These are phyloP conservation scores for Magnusiomyces tetraspermus DNA, from an alignment of 1,139 yeast species.

Conservation along the genomic window DNA sequence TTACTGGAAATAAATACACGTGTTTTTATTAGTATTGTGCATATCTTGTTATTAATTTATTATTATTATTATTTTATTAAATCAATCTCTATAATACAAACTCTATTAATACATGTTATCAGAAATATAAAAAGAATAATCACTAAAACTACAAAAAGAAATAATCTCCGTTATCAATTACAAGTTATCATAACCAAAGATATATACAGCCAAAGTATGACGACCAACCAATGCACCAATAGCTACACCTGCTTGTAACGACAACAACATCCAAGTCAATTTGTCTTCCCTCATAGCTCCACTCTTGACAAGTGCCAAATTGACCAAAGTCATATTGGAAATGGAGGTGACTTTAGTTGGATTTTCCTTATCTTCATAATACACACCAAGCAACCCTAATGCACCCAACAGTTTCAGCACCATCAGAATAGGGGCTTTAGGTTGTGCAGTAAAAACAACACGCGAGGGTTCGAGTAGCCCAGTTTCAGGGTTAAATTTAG, in stretches of 20 bases:
- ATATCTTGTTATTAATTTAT: too few relatives aligned
- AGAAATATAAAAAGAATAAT: too few relatives aligned
- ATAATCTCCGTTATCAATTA: too few relatives aligned
- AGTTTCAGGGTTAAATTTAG: constrained; percentile 56
- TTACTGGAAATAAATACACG: constrained; percentile 32
- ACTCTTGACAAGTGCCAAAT: constrained; percentile 67
- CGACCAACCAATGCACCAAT: constrained; percentile 57
- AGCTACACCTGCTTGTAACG: constrained; percentile 58
- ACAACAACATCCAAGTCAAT: constrained; percentile 51
- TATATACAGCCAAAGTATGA: constrained; percentile 76
- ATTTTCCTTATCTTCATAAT: constrained; percentile 24
- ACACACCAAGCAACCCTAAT: constrained; percentile 45
- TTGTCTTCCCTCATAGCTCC: constrained; percentile 86
- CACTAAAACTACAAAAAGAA: too few relatives aligned
- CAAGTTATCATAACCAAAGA: constrained; percentile 78
- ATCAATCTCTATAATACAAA: neutral
- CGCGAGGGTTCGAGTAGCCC: constrained; percentile 72
- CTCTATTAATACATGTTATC: too few relatives aligned
- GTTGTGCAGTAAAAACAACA: constrained; percentile 35
- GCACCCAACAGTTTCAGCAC: constrained; percentile 33
- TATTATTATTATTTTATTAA: too few relatives aligned
- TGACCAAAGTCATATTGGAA: constrained; percentile 81
- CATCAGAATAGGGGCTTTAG: constrained; percentile 29
- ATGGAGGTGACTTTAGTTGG: constrained; percentile 37
- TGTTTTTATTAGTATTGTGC: neutral